Base-by-base conservation (phyloP, 2,329 filamentous ascomycete species). In the Ophiosphaerella narmari region DNA sequence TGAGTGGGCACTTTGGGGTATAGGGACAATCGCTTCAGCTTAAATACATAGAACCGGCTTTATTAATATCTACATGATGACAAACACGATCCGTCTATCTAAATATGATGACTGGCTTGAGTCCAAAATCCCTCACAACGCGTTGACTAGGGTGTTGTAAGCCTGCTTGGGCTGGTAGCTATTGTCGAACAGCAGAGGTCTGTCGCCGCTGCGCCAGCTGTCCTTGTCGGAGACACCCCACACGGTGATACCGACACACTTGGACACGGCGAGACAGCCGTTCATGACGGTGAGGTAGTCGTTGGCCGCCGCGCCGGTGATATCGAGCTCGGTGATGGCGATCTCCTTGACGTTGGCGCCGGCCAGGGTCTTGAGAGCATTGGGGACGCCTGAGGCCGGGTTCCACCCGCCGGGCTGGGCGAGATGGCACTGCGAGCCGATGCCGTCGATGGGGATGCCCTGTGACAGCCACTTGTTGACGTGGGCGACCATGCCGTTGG, bases 371-470 rank as follows among this genome's bases (percentile, higher is more conserved):
- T 21, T 41, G 24, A 41, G 39, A 8, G 39, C 39, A 12, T 41
- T 41, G 24, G 39, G 39, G 14, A 41, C 39, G 18, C 39, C 39
- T 9, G 39, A 41, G 11, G 39, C 39, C 12, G 39, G 26, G 39
- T 41, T 41, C 39, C 39, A 41, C n/a, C 39, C 39, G 16, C 39
- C 39, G 5, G 39, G 39, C 1, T 24, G 24, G 7, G 39, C 39
- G 12, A 41, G 46, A 36, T 56, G 53, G 12, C 26, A 37, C 65
- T 86, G 84, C 7, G 81, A 80, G 49, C 82, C 81, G 54, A 88
- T 85, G 50, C 85, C 86, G 60, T 88, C 82, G 52, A 88, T 87
- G 52, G 84, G 85, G 23, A 86, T 73, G 39, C 86, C 87, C 2
- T 77, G 78, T 0, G 78, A 77, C 48, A 84, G 66, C 86, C 86